phyloP scores from a whole-genome alignment of 1,284 basidiomycete genomes.

The Ganoderma multipileum region DNA sequence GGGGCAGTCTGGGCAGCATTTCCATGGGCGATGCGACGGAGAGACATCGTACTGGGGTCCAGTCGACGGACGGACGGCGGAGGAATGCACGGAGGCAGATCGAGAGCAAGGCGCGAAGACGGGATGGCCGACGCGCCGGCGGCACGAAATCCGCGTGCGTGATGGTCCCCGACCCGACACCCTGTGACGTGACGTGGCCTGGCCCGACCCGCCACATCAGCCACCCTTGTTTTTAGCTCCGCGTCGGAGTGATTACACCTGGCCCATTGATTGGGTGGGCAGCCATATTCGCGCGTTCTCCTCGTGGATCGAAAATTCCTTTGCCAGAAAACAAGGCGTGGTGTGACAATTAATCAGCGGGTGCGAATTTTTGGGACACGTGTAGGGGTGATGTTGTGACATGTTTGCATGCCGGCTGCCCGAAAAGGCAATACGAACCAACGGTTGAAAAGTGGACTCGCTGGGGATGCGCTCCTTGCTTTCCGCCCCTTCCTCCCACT shows the following conservation, averaged over 20 bases:
- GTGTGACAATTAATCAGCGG: conserved; percentile 31
- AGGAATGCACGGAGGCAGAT: not conserved
- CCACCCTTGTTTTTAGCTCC: conserved; percentile 26
- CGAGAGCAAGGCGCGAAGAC: not conserved
- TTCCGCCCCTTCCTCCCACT: conserved; percentile 30
- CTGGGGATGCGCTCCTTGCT: conserved; percentile 21
- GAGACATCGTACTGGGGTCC: conserved; percentile 23
- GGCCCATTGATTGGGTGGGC: conserved; percentile 16
- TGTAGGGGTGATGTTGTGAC: conserved; percentile 35
- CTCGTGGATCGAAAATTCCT: conserved; percentile 27
- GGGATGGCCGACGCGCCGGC: conserved; percentile 20
- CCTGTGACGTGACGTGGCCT: conserved; percentile 32
- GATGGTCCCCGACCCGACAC: conserved; percentile 15
- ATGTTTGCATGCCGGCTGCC: conserved; percentile 31
- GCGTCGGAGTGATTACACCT: conserved; percentile 22
- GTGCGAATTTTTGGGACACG: conserved; percentile 31
- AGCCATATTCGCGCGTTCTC: conserved; percentile 17
- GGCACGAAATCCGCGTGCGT: conserved; percentile 29
- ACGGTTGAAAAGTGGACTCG: conserved; percentile 36
- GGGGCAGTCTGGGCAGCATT: conserved; percentile 38
- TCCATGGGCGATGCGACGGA: conserved; percentile 42
- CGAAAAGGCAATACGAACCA: conserved; percentile 32
- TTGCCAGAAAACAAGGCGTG: conserved; percentile 17
- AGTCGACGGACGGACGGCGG: not conserved
- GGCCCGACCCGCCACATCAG: conserved; percentile 25